Conservation (phyloP, 1,284 basidiomycete genomes). For the Cryptococcus neoformans region DNA sequence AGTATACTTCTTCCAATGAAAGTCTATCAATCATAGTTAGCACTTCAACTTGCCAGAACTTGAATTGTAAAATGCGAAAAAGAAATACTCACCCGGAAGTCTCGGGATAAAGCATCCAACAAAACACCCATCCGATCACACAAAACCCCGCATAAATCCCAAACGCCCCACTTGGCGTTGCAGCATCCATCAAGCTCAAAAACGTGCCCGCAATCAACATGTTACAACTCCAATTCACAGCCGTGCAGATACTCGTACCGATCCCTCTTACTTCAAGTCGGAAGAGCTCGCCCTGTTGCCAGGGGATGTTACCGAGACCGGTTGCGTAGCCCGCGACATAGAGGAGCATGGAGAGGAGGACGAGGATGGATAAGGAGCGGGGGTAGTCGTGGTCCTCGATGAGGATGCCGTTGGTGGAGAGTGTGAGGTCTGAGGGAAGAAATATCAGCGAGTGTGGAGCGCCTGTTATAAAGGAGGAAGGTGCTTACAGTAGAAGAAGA, state of each 20-base stretch:
- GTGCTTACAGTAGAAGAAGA: constrained; percentile 69
- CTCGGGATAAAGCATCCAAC: constrained; percentile 69
- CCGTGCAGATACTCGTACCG: constrained; percentile 73
- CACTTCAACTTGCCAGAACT: background rate
- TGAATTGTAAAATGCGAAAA: background rate
- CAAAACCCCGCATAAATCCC: constrained; percentile 76
- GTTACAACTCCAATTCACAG: constrained; percentile 71
- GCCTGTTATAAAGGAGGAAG: background rate
- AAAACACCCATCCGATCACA: constrained; percentile 66
- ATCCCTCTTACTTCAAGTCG: constrained; percentile 74
- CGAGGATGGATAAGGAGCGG: constrained; percentile 61
- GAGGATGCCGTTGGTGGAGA: constrained; percentile 63
- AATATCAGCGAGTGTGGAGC: background rate
- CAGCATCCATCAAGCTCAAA: constrained; percentile 69
- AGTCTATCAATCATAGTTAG: constrained; percentile 51
- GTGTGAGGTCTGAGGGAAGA: constrained; percentile 59
- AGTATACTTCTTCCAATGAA: constrained; percentile 68
- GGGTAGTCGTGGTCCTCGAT: constrained; percentile 64
- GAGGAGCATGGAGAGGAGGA: constrained; percentile 73
- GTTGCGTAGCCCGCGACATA: constrained; percentile 80
- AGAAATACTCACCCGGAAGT: constrained; percentile 53
- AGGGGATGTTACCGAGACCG: constrained; percentile 73
- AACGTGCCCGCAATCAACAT: constrained; percentile 71
- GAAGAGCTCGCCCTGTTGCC: constrained; percentile 85
- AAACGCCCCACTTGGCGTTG: constrained; percentile 74